These are phyloP conservation scores for Didymella pomorum DNA, from an alignment of 2,329 filamentous ascomycete genomes.

Conservation along the genomic window DNA sequence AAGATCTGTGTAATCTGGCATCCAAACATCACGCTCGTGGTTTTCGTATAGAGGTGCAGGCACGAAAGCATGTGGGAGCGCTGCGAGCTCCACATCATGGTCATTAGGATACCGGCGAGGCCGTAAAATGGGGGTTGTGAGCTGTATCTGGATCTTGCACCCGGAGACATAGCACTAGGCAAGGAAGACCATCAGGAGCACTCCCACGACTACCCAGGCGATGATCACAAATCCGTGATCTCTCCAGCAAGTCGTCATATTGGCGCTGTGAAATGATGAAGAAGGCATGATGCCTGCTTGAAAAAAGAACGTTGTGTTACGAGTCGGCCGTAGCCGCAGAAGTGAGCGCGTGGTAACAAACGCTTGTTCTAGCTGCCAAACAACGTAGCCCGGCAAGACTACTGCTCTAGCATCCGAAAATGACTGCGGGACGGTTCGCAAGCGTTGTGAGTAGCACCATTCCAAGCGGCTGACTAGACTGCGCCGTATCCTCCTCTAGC, in stretches of 20 bases:
- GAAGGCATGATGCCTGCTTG: neutral
- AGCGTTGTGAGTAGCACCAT: neutral
- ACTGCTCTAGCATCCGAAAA: neutral
- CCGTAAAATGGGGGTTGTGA: neutral
- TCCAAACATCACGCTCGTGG: neutral
- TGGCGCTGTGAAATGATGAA: neutral
- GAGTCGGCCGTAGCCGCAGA: neutral
- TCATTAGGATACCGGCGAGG: neutral
- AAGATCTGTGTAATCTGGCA: neutral
- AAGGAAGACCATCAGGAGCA: neutral
- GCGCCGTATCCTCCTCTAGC: neutral
- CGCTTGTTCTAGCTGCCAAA: neutral
- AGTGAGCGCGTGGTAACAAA: neutral
- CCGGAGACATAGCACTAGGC: neutral
- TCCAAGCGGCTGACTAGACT: neutral
- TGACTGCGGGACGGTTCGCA: neutral
- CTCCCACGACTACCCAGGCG: neutral
- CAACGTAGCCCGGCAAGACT: neutral
- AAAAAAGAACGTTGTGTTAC: neutral
- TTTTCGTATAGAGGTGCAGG: neutral
- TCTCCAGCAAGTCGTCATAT: slow-evolving; percentile 1
- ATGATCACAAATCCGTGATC: neutral
- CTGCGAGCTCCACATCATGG: neutral
- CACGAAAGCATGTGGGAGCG: slow-evolving; percentile 1
- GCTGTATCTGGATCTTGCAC: neutral